Evolutionary conservation across 2,329 filamentous ascomycete genomes (phyloP).

Genomic region (Botrytis sinoallii): DNA sequence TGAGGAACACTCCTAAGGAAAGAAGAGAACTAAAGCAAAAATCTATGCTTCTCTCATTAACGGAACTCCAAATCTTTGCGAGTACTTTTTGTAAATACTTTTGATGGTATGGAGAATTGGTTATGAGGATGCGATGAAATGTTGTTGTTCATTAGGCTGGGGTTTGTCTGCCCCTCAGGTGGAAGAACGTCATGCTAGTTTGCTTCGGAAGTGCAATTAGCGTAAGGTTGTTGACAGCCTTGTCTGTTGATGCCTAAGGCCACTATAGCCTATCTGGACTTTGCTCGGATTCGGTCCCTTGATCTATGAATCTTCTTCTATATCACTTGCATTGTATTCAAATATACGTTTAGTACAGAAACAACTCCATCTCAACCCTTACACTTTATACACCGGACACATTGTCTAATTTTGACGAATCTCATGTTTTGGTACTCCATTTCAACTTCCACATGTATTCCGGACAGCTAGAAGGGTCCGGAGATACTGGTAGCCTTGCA

Average conservation of each 20-base stretch:
- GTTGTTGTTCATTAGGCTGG: neutral
- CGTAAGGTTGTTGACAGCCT: neutral
- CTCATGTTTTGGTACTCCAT: neutral
- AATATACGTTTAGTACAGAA: neutral
- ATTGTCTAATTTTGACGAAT: neutral
- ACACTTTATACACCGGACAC: neutral
- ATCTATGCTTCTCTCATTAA: neutral
- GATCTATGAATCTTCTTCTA: neutral
- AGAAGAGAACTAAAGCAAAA: neutral
- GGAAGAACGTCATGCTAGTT: neutral
- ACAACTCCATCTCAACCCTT: neutral
- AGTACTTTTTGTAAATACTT: neutral
- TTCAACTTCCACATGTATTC: neutral
- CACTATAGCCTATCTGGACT: neutral
- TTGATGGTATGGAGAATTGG: neutral
- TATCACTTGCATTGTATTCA: neutral
- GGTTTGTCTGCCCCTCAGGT: neutral
- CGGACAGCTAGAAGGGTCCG: neutral
- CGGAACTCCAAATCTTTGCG: neutral
- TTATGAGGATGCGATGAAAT: neutral
- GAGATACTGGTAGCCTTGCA: slow-evolving; percentile 8
- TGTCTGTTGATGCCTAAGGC: neutral
- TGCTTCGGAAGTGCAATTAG: neutral
- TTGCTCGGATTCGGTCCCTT: neutral
- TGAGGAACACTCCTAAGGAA: neutral